Percentiles rank a stretch among this genome's conserved stretches.
phyloP scores from a whole-genome alignment of 2,329 filamentous ascomycete species.

The Orbilia blumenaviensis region DNA sequence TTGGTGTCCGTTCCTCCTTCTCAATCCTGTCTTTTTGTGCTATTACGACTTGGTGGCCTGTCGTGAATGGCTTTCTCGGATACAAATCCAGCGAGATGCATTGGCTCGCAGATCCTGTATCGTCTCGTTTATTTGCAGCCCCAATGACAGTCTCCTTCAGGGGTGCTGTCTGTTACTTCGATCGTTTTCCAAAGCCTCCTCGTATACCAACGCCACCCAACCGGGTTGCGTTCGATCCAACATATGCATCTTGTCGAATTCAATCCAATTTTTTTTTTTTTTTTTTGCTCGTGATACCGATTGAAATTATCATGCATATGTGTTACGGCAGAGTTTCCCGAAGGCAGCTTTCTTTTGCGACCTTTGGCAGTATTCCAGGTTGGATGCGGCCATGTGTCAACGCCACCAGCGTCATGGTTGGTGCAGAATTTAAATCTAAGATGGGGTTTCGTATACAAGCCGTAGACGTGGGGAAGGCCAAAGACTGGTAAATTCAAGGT shows the following conservation, averaged over 20 bases:
- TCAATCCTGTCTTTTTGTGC: slow-evolving; percentile 22
- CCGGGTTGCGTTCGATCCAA: background rate
- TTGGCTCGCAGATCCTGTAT: slow-evolving; percentile 26
- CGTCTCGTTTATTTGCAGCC: slow-evolving; percentile 33
- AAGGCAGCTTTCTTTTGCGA: background rate
- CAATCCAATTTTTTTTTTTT: background rate
- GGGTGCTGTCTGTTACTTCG: background rate
- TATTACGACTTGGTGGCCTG: slow-evolving; percentile 11
- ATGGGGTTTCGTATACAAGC: slow-evolving; percentile 10
- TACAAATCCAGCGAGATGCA: background rate
- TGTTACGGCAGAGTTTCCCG: slow-evolving; percentile 7
- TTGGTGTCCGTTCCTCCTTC: slow-evolving; percentile 23
- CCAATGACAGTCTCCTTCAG: slow-evolving; percentile 21
- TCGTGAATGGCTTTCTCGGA: background rate
- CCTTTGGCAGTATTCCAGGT: too few relatives aligned
- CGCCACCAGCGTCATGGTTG: background rate
- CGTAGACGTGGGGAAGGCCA: slow-evolving; percentile 27
- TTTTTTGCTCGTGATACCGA: slow-evolving; percentile 33
- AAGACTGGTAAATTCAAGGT: slow-evolving; percentile 32
- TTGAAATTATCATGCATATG: slow-evolving; percentile 6
- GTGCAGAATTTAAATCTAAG: slow-evolving; percentile 9
- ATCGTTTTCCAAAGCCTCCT: slow-evolving; percentile 7
- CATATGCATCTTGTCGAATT: background rate
- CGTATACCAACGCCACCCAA: background rate
- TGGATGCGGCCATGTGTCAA: background rate